Evolutionary conservation across 495 filamentous ascomycete species (phyloP).

Genomic region (Aspergillus ostianus): DNA sequence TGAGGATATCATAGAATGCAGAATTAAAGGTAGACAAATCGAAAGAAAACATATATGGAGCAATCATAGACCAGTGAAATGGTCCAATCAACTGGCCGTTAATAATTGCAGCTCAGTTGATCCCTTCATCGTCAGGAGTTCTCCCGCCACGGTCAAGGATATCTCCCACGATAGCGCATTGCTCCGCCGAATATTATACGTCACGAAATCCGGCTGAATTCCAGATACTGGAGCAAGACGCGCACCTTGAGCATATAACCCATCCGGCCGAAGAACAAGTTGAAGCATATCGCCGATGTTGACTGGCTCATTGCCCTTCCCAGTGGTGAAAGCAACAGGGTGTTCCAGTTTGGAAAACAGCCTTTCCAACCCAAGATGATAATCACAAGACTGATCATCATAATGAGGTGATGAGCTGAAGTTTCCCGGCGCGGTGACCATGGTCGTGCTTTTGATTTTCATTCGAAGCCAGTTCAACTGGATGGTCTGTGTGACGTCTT

Average conservation of each 20-base stretch:
- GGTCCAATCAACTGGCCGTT: background rate
- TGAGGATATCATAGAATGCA: no score
- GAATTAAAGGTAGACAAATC: background rate
- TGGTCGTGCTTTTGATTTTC: slow-evolving; percentile 9
- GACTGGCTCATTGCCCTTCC: slow-evolving; percentile 15
- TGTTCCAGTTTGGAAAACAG: slow-evolving; percentile 10
- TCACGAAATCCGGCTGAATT: slow-evolving; percentile 21
- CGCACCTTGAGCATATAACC: slow-evolving; percentile 2
- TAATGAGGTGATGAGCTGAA: background rate
- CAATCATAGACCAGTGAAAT: background rate
- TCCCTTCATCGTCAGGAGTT: background rate
- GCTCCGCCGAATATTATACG: slow-evolving; percentile 18
- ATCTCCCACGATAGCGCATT: slow-evolving; percentile 8
- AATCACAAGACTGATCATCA: background rate
- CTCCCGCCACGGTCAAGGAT: slow-evolving; percentile 17
- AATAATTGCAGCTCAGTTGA: background rate
- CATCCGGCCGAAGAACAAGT: slow-evolving; percentile 13
- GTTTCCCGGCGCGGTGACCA: slow-evolving; percentile 10
- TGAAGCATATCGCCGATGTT: slow-evolving; percentile 17
- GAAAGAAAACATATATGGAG: background rate
- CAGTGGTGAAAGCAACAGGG: slow-evolving; percentile 8
- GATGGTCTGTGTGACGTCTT: slow-evolving; percentile 13
- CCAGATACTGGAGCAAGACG: background rate
- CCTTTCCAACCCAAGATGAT: slow-evolving; percentile 9
- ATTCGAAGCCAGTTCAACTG: slow-evolving; percentile 16